Conservation (phyloP, 768 basidiomycete species). For the Tricholoma terreum region DNA sequence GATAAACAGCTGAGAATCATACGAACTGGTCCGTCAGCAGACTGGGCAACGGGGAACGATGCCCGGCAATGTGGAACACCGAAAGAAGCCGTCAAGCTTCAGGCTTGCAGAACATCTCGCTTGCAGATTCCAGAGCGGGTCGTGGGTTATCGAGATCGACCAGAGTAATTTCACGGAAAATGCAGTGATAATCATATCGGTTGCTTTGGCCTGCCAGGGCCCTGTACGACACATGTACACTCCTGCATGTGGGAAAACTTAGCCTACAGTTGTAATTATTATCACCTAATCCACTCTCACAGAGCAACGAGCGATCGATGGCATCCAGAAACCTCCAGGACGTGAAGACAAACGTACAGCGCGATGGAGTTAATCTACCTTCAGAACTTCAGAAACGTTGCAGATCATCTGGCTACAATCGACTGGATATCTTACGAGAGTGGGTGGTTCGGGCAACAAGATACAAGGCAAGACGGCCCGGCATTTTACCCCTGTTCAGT, state of each 20-base stretch:
- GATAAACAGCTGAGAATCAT: neutral
- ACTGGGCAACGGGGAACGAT: neutral
- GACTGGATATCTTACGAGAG: neutral
- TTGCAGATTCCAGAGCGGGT: neutral
- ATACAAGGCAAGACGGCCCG: neutral
- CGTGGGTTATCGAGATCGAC: neutral
- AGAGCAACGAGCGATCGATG: slow-evolving; percentile 4
- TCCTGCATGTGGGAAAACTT: neutral
- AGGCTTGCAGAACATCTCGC: neutral
- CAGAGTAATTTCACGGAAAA: neutral
- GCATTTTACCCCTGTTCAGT: neutral
- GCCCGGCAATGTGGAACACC: neutral
- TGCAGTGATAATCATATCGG: neutral
- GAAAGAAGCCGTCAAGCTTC: neutral
- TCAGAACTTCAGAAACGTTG: slow-evolving; percentile 4
- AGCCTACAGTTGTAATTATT: too few species aligned
- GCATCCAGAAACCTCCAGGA: slow-evolving; percentile 7
- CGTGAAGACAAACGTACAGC: neutral
- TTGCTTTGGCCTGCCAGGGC: too few species aligned
- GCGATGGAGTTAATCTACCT: slow-evolving; percentile 8
- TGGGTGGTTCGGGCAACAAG: neutral
- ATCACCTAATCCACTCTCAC: neutral
- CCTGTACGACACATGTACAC: neutral
- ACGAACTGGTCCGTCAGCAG: neutral
- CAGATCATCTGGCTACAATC: slow-evolving; percentile 13